These are phyloP conservation scores for Vitis vinifera DNA, from an alignment of 164 flowering plant genomes.

Conservation along the genomic window ASM3070453v1 NC_081808.1:22411501-22412000, in stretches of 20 bases:
- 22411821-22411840: conserved; percentile 39
- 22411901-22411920: conserved; percentile 31
- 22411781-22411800: conserved; percentile 36
- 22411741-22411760: conserved; percentile 50
- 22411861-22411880: conserved; percentile 36
- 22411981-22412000: conserved; percentile 37
- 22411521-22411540: too few species aligned
- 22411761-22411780: conserved; percentile 46
- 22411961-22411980: conserved; percentile 36
- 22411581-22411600: too few species aligned
- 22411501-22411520: too few species aligned
- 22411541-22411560: too few species aligned
- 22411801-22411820: conserved; percentile 18
- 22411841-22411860: conserved; percentile 47
- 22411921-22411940: conserved; percentile 39
- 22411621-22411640: conserved; percentile 32
- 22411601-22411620: too few species aligned
- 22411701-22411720: conserved; percentile 30
- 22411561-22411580: too few species aligned
- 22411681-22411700: conserved; percentile 34
- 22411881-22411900: conserved; percentile 46
- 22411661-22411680: conserved; percentile 33
- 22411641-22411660: conserved; percentile 34
- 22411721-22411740: conserved; percentile 12
- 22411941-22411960: conserved; percentile 17